Base-by-base conservation (phyloP, 495 filamentous ascomycete species). In the Sporormia fimetaria region DNA sequence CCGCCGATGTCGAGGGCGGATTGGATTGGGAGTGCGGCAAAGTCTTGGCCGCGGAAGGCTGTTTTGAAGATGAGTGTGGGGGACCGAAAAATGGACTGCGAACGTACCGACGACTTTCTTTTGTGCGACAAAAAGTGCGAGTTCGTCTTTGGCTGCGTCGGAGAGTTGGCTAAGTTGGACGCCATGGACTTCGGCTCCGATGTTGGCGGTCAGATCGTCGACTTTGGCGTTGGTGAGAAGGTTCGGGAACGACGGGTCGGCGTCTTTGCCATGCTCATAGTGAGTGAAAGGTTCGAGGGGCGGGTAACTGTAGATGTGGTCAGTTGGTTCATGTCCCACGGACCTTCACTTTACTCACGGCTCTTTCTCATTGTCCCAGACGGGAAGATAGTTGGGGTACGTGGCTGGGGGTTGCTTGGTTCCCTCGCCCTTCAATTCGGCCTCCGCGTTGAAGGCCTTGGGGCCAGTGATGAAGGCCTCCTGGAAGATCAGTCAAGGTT, bases 41-140 rank as follows among this genome's bases (percentile, higher is more conserved):
- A 75, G 51, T 87, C 79, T 55, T 90, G 83, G 55, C 78, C 71
- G 18, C 78, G 68, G 69, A 93, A 88, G 2, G 75, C 82, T 71
- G 43, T 15, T 20, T 28, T 8, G n/a, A n/a, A 29, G 8, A 30
- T 43, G 18, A 37, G 22, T 34, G 29, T 24, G 4, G 11, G 15
- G 10, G 15, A 16, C 7, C 11, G 1, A 25, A 11, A 39, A 1
- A 16, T 18, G 14, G 2, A 7, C n/a, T 9, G 11, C 18, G 27
- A 7, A 21, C 55, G 5, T 49, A 57, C 55, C 68, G 14, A 88
- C 76, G 0, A 88, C 81, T 52, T 85, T 86, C 41, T 79, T 69
- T 61, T 86, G 73, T 3, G 83, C 81, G 4, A 84, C 78, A 38
- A 82, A 74, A 2, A 83, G 72, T 2, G 84, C 84, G 3, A 93